Evolutionary conservation across 2,329 filamentous ascomycete genomes (phyloP).

Genomic region (Cordyceps javanica): DNA sequence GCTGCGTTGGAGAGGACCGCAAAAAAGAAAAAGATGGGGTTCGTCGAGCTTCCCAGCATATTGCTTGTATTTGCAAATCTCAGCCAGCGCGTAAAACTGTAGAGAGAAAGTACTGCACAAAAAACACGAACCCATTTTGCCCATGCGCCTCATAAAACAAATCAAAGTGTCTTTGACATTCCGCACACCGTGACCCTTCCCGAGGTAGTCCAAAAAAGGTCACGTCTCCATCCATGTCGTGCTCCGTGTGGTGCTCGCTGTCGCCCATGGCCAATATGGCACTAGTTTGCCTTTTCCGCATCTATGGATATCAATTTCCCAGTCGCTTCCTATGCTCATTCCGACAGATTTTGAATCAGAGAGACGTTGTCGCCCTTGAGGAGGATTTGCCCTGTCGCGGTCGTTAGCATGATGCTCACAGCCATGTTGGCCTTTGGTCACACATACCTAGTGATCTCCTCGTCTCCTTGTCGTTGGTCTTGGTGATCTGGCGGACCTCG

Average conservation of each 20-base stretch:
- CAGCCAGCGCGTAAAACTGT: neutral
- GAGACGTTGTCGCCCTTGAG: slow-evolving; percentile 87
- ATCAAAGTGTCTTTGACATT: neutral
- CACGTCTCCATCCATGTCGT: neutral
- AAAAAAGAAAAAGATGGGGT: too few species aligned
- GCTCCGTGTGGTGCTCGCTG: neutral
- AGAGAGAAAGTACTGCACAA: neutral
- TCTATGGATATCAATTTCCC: neutral
- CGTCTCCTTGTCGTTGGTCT: slow-evolving; percentile 68
- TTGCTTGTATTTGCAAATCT: too few species aligned
- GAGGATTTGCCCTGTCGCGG: slow-evolving; percentile 66
- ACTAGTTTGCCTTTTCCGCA: neutral
- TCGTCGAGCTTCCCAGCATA: too few species aligned
- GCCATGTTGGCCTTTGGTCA: neutral
- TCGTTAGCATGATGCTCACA: neutral
- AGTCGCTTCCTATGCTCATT: slow-evolving; percentile 44
- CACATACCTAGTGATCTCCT: slow-evolving; percentile 69
- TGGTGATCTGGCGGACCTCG: slow-evolving; percentile 80
- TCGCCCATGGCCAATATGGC: too few species aligned
- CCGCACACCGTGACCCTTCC: neutral
- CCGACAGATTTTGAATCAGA: slow-evolving; percentile 57
- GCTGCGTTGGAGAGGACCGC: too few species aligned
- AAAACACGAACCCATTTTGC: slow-evolving; percentile 6
- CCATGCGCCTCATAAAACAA: slow-evolving; percentile 9
- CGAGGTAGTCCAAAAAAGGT: slow-evolving; percentile 8